A percentile compares a stretch with the other conserved stretches of the same genome.
phyloP scores from a whole-genome alignment of 805 yeast species.

The Schwanniomyces polymorphus region DNA sequence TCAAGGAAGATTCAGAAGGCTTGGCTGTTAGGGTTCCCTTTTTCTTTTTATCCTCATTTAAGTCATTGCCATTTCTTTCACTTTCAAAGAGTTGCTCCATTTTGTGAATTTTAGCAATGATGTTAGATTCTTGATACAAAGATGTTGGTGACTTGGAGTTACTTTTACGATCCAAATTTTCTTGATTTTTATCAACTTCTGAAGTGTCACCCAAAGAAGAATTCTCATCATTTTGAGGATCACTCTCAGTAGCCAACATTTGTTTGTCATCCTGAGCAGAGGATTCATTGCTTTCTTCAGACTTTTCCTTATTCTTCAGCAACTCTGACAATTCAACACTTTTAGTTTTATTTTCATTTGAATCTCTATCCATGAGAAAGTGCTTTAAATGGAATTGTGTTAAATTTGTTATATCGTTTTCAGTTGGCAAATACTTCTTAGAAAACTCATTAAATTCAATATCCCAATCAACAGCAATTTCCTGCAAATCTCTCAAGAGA shows the following conservation, averaged over 20 bases:
- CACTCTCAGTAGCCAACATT: neutral
- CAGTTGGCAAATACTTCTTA: slow-evolving; percentile 77
- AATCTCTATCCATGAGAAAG: slow-evolving; percentile 59
- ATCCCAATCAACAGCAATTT: slow-evolving; percentile 86
- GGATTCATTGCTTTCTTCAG: slow-evolving; percentile 1
- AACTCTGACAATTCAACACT: slow-evolving; percentile 16
- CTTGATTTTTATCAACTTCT: neutral
- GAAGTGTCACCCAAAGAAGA: neutral
- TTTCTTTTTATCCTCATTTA: slow-evolving; percentile 4
- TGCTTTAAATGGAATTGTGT: slow-evolving; percentile 85
- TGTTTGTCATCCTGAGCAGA: neutral
- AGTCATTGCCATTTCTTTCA: slow-evolving; percentile 6
- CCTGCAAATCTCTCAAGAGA: slow-evolving; percentile 71
- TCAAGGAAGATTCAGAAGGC: slow-evolving; percentile 13
- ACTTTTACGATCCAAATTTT: slow-evolving; percentile 13
- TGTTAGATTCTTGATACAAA: slow-evolving; percentile 16
- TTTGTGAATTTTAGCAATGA: slow-evolving; percentile 23
- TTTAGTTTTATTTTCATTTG: slow-evolving; percentile 16
- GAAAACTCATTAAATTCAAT: slow-evolving; percentile 79
- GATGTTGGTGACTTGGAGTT: slow-evolving; percentile 19
- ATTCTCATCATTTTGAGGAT: neutral
- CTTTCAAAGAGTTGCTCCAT: slow-evolving; percentile 26
- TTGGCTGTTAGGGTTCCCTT: slow-evolving; percentile 9
- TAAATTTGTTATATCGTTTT: slow-evolving; percentile 86
- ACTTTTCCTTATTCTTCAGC: slow-evolving; percentile 5